phyloP scores from a whole-genome alignment of 257 asterid species.

The Scutellaria minor region DNA sequence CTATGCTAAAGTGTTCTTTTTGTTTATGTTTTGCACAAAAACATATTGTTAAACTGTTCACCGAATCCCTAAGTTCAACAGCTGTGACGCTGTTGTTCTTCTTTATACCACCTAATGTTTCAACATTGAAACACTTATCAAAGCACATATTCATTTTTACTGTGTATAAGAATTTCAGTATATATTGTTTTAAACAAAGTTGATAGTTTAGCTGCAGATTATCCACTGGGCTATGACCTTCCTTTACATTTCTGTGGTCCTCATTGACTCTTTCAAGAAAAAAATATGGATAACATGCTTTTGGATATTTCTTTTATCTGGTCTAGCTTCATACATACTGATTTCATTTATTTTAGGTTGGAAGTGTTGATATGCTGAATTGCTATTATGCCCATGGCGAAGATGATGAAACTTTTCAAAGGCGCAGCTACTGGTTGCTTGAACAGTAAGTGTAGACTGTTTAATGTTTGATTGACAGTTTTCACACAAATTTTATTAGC shows the following conservation, averaged over 20 bases:
- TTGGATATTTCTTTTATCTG: conserved; percentile 27
- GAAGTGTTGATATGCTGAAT: conserved; percentile 94
- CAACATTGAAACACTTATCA: not conserved
- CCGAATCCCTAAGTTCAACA: not conserved
- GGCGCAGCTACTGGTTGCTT: conserved; percentile 99
- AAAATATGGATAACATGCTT: not conserved
- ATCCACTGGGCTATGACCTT: conserved; percentile 16
- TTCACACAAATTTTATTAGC: conserved; percentile 8
- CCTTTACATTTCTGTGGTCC: conserved; percentile 19
- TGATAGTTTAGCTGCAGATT: conserved; percentile 8
- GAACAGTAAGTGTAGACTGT: conserved; percentile 72
- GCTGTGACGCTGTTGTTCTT: conserved; percentile 1
- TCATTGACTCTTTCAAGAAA: conserved; percentile 20
- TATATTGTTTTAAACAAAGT: conserved; percentile 12
- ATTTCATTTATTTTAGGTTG: conserved; percentile 63
- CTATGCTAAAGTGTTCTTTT: not conserved
- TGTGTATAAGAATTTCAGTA: conserved; percentile 1
- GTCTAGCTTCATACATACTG: conserved; percentile 28
- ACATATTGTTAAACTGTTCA: not conserved
- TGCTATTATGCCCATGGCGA: conserved; percentile 99
- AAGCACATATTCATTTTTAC: not conserved
- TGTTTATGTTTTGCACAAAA: not conserved
- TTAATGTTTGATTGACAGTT: conserved; percentile 28
- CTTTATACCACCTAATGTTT: not conserved
- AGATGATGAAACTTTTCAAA: conserved; percentile 89